Percentiles rank a stretch among this genome's conserved stretches.
phyloP scores from a whole-genome alignment of 495 filamentous ascomycete species.

The Penicillium canescens region DNA sequence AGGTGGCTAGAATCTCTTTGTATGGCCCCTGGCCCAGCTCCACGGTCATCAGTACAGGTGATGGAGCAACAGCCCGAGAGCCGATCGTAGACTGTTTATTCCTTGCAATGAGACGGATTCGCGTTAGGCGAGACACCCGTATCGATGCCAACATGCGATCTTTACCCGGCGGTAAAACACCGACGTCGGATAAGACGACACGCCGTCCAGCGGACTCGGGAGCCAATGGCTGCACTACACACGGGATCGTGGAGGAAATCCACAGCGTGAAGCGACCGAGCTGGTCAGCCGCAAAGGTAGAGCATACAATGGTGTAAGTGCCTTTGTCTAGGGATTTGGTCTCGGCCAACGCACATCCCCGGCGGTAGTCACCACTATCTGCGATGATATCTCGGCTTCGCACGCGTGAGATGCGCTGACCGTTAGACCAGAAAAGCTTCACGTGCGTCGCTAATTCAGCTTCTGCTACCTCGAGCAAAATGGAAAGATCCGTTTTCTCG shows the following conservation, averaged over 20 bases:
- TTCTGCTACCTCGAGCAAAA: slow-evolving; percentile 75
- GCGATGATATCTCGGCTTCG: slow-evolving; percentile 74
- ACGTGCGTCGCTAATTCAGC: slow-evolving; percentile 74
- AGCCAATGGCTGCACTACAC: slow-evolving; percentile 54
- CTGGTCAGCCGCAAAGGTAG: slow-evolving; percentile 81
- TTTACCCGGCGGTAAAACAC: slow-evolving; percentile 50
- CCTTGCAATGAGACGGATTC: slow-evolving; percentile 54
- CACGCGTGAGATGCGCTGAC: slow-evolving; percentile 66
- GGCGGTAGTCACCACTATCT: slow-evolving; percentile 81
- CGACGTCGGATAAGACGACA: slow-evolving; percentile 48
- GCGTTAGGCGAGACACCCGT: slow-evolving; percentile 54
- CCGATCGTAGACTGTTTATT: slow-evolving; percentile 38
- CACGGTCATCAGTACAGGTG: slow-evolving; percentile 62
- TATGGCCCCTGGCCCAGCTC: slow-evolving; percentile 71
- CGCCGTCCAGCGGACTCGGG: slow-evolving; percentile 70
- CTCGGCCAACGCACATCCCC: slow-evolving; percentile 71
- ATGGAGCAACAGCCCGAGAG: slow-evolving; percentile 40
- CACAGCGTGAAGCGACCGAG: slow-evolving; percentile 72
- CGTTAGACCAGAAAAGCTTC: slow-evolving; percentile 75
- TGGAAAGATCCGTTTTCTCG: slow-evolving; percentile 56
- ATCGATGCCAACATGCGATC: slow-evolving; percentile 55
- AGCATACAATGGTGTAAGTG: slow-evolving; percentile 81
- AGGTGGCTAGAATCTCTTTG: slow-evolving; percentile 58
- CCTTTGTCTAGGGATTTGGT: slow-evolving; percentile 58
- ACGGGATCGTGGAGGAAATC: slow-evolving; percentile 60